These are phyloP conservation scores for Petunia axillaris DNA, from an alignment of 257 asterid species.

Conservation along the genomic window DNA sequence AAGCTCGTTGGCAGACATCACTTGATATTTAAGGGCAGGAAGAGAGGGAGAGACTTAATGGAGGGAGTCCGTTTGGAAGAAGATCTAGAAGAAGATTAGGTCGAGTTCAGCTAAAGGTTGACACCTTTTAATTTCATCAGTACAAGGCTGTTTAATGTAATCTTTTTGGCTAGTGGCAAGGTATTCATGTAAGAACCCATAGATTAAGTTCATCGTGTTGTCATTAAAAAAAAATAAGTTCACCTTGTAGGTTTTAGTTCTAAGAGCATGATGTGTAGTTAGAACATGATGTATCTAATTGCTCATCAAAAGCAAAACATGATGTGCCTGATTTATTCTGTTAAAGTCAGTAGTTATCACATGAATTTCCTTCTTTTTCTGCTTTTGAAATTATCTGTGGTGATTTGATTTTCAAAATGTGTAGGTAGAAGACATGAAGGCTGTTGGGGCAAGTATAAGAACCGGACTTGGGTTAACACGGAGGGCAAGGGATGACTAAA, in stretches of 20 bases:
- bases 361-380: neutral
- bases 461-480: conserved; percentile 54
- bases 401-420: conserved; percentile 15
- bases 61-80: neutral
- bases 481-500: conserved; percentile 45
- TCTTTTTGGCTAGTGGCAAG: neutral
- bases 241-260: conserved; percentile 2
- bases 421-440: conserved; percentile 73
- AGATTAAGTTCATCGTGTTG: neutral
- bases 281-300: too few species aligned
- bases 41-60: neutral
- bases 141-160: neutral
- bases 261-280: neutral
- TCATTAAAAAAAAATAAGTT: neutral
- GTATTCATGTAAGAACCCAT: neutral
- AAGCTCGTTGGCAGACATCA: neutral
- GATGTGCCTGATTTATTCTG: too few species aligned
- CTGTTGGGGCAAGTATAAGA: conserved; percentile 61
- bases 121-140: neutral
- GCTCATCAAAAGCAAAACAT: too few species aligned
- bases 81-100: neutral
- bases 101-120: neutral
- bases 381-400: neutral
- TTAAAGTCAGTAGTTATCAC: too few species aligned
- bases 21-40: conserved; percentile 14